Conservation (phyloP, 768 basidiomycete species). For the Mycena kentingensis region DNA sequence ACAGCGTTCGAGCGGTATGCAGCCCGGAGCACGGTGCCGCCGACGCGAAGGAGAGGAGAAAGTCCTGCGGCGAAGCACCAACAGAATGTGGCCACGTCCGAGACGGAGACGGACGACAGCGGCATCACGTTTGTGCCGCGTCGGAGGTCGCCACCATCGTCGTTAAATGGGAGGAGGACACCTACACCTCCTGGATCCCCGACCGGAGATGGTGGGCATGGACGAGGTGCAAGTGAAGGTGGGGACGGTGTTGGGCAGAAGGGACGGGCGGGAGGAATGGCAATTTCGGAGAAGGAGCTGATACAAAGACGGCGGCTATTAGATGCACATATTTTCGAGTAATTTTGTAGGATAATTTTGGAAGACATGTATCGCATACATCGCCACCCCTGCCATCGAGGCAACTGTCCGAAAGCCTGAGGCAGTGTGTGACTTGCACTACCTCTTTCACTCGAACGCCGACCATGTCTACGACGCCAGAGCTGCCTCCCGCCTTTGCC, state of each 20-base stretch:
- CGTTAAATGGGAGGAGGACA: conserved; percentile 8
- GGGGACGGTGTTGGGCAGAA: conserved; percentile 26
- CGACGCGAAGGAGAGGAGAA: conserved; percentile 19
- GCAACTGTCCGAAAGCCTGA: too few species aligned
- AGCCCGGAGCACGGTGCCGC: conserved; percentile 12
- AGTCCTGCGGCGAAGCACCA: conserved; percentile 25
- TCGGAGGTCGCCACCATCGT: conserved; percentile 28
- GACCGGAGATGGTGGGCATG: not conserved
- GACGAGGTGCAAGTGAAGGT: conserved; percentile 10
- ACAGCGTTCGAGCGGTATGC: conserved; percentile 60
- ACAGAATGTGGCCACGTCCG: conserved; percentile 35
- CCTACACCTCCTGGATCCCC: conserved; percentile 1
- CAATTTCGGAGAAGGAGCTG: conserved; percentile 76
- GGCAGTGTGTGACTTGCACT: not conserved
- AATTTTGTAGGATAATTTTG: conserved; percentile 26
- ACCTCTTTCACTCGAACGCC: not conserved
- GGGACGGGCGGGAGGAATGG: conserved; percentile 57
- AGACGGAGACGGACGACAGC: conserved; percentile 70
- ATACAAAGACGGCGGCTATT: conserved; percentile 78
- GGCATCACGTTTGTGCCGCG: conserved; percentile 74
- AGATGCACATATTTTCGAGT: conserved; percentile 67
- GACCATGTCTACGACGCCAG: not conserved
- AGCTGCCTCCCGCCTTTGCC: not conserved
- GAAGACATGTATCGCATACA: too few species aligned
- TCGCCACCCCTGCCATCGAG: too few species aligned